Evolutionary conservation across 257 asterid species (phyloP), one percentile per base, ranked within the genome.

Genomic region (Capsicum baccatum): DNA sequence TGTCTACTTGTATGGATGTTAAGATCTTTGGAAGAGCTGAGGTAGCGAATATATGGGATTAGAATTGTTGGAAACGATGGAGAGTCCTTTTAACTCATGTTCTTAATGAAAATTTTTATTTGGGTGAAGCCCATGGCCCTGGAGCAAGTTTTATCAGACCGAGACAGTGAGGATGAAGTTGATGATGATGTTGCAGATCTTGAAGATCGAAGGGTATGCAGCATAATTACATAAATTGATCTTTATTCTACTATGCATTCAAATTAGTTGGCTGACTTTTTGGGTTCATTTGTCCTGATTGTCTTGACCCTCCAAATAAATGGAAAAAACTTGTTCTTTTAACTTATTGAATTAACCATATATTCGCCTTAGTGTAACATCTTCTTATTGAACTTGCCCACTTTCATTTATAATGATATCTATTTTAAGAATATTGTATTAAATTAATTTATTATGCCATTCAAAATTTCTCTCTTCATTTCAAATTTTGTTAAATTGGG

Each of bases 181-280:
- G 99, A 97, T 85, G 99, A 95, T 85, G 99, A 97, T 89, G 99
- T 97, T 79, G 99, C 98, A 19, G 99, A 97, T 87, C 93, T 97
- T 82, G 99, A 97, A 91, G 99, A 97, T 91, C 91, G 94, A 90
- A 92, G 99, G 94, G 99, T 97, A 83, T 85, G 94, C 59, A 6
- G 64, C 48, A 76, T 11, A 11, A 50, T 50, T 54, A 15, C 54
- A 52, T 76, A 14, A 33, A 50, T 52, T 76, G 33, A 17, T 54
- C 64, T 52, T 76, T 54, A 52, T 76, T 52, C 17, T 76, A 52
- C 50, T 13, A 13, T 76, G 48, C 1, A 3, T 76, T 57, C 63
- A 52, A 52, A 26, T 54, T 52, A 13, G 8, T 76, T 76, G 47
- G 64, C 47, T 4, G 48, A 26, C 14, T 4, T 52, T 76, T 76